phyloP scores from a whole-genome alignment of 208 protist species.

The Tritrichomonas foetus region DNA sequence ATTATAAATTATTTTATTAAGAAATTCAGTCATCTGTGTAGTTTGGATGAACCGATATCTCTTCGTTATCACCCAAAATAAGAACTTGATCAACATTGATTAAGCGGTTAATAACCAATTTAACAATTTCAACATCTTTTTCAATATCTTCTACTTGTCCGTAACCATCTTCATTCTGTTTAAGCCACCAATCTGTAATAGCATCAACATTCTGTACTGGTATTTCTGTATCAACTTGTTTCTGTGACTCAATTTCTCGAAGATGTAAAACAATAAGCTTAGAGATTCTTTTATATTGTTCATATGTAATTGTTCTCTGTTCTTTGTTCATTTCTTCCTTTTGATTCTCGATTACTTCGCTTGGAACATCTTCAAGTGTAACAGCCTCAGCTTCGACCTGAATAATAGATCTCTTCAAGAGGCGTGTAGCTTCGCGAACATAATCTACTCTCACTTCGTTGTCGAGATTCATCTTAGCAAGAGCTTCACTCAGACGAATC shows the following conservation, averaged over 20 bases:
- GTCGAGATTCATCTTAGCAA: constrained; percentile 83
- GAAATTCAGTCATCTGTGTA: not conserved
- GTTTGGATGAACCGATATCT: constrained; percentile 29
- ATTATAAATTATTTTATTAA: too few species aligned
- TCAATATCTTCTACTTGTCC: not conserved
- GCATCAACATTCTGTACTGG: not conserved
- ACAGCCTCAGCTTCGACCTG: constrained; percentile 57
- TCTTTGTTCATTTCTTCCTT: not conserved
- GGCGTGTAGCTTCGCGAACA: constrained; percentile 69
- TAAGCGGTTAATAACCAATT: not conserved
- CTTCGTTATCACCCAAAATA: not conserved
- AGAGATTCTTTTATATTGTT: not conserved
- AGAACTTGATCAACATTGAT: constrained; percentile 31
- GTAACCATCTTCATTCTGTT: not conserved
- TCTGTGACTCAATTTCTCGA: not conserved
- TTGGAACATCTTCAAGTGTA: not conserved
- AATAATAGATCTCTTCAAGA: constrained; percentile 68
- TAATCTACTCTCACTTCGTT: constrained; percentile 68
- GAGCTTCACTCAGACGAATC: constrained; percentile 92
- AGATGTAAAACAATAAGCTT: not conserved
- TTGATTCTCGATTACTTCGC: not conserved
- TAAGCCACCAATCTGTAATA: not conserved
- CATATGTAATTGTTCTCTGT: not conserved
- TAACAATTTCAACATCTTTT: not conserved
- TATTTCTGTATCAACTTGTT: not conserved